Evolutionary conservation across 1,139 yeast species (phyloP).

Genomic region (Yamadazyma sp.): DNA sequence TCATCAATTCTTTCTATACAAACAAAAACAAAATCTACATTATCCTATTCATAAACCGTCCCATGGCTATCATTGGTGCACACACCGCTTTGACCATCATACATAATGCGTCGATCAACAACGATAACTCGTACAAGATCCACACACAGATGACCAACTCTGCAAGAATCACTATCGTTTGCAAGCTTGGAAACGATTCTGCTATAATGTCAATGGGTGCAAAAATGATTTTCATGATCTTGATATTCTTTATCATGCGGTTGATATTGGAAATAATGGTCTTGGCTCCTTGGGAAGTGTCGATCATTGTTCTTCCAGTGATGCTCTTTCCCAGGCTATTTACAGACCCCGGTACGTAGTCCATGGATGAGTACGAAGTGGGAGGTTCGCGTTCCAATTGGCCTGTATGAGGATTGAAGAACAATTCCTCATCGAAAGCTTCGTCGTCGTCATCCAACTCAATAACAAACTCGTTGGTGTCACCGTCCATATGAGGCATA

Average conservation of each 20-base stretch:
- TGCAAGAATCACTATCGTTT: slow-evolving; percentile 38
- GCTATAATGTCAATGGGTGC: slow-evolving; percentile 46
- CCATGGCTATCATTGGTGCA: slow-evolving; percentile 51
- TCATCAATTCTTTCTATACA: too few species aligned
- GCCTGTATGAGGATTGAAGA: slow-evolving; percentile 33
- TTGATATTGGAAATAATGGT: slow-evolving; percentile 32
- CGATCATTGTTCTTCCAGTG: slow-evolving; percentile 5
- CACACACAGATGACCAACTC: slow-evolving; percentile 43
- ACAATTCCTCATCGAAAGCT: slow-evolving; percentile 24
- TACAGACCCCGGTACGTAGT: slow-evolving; percentile 7
- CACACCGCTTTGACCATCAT: slow-evolving; percentile 49
- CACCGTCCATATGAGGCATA: slow-evolving; percentile 10
- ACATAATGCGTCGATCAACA: slow-evolving; percentile 45
- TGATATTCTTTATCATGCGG: slow-evolving; percentile 34
- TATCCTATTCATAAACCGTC: slow-evolving; percentile 44
- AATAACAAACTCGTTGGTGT: slow-evolving; percentile 28
- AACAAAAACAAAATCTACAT: too few species aligned
- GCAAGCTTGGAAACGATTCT: slow-evolving; percentile 38
- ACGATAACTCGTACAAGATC: slow-evolving; percentile 44
- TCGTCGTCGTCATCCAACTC: slow-evolving; percentile 34
- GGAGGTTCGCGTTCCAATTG: slow-evolving; percentile 37
- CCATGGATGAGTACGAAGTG: slow-evolving; percentile 27
- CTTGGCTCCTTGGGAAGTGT: slow-evolving; percentile 18
- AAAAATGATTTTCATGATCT: slow-evolving; percentile 38
- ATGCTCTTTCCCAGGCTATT: too few species aligned